Evolutionary conservation across 2,329 filamentous ascomycete genomes (phyloP).

Genomic region (Akanthomyces dipterigenus): DNA sequence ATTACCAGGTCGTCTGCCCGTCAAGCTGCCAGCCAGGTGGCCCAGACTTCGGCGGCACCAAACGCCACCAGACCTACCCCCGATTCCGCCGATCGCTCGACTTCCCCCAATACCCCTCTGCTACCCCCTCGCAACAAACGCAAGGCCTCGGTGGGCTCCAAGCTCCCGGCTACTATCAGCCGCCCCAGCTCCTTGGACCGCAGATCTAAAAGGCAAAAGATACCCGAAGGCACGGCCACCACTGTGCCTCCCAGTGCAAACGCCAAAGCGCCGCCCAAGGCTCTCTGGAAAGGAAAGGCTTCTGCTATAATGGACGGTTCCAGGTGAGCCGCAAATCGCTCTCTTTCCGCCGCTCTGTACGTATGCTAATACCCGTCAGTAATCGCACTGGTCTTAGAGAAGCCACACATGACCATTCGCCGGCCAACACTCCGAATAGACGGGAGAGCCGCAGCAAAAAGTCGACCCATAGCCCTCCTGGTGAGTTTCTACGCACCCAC

Average conservation of each 20-base stretch:
- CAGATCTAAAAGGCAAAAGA: conserved; percentile 66
- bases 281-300: conserved; percentile 55
- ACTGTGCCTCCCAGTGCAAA: conserved; percentile 28
- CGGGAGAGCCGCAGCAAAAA: conserved; percentile 5
- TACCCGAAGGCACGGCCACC: conserved; percentile 35
- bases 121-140: conserved; percentile 70
- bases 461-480: not conserved
- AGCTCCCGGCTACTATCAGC: conserved; percentile 31
- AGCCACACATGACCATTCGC: not conserved
- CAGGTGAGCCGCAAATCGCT: conserved; percentile 45
- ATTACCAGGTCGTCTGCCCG: conserved; percentile 92
- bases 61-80: conserved; percentile 34
- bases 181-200: conserved; percentile 37
- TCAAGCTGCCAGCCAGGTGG: conserved; percentile 65
- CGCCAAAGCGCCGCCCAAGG: conserved; percentile 30
- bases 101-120: conserved; percentile 33
- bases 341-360: conserved; percentile 8
- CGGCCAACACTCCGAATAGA: not conserved
- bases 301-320: conserved; percentile 64
- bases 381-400: not conserved
- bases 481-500: not conserved
- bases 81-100: conserved; percentile 28
- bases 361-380: conserved; percentile 7
- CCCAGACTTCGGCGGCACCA: conserved; percentile 36
- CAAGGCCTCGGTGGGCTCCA: conserved; percentile 56